Percentiles rank a stretch among this genome's conserved stretches.
These are phyloP conservation scores for Solanum hybrid DNA, from an alignment of 305 asterid genomes.

Conservation along the genomic window DNA sequence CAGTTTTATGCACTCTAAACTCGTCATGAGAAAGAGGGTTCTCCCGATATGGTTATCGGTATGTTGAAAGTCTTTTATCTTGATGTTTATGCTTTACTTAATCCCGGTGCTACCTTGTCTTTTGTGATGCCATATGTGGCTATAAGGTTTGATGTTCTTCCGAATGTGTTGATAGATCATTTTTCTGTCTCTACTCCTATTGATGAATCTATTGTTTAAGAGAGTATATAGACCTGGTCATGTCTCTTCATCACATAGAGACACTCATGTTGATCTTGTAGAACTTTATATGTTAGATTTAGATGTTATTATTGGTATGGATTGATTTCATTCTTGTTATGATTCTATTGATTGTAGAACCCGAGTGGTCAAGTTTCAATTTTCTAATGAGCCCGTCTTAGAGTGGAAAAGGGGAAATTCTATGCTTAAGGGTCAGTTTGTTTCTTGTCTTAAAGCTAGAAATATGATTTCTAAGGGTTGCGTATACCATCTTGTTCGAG, in stretches of 20 bases:
- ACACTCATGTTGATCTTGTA: neutral
- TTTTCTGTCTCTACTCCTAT: neutral
- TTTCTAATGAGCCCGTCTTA: neutral
- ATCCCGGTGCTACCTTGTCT: neutral
- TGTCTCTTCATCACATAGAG: neutral
- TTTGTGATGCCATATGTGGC: neutral
- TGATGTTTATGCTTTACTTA: neutral
- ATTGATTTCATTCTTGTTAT: neutral
- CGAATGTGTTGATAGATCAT: neutral
- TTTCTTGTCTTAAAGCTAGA: neutral
- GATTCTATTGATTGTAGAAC: neutral
- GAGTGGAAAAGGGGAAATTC: neutral
- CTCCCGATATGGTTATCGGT: neutral
- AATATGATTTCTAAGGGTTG: neutral
- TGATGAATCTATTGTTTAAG: neutral
- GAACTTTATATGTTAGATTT: neutral
- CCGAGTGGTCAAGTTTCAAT: neutral
- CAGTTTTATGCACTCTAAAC: neutral
- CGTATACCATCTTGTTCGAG: neutral
- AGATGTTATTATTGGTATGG: neutral
- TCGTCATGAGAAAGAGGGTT: neutral
- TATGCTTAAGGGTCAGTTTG: neutral
- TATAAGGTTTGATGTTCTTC: neutral
- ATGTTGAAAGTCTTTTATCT: neutral
- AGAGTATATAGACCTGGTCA: neutral